A percentile compares a stretch with the other conserved stretches of the same genome.
Conservation (phyloP, 352 stramenopile genomes). For the Phytophthora nicotianae region DNA sequence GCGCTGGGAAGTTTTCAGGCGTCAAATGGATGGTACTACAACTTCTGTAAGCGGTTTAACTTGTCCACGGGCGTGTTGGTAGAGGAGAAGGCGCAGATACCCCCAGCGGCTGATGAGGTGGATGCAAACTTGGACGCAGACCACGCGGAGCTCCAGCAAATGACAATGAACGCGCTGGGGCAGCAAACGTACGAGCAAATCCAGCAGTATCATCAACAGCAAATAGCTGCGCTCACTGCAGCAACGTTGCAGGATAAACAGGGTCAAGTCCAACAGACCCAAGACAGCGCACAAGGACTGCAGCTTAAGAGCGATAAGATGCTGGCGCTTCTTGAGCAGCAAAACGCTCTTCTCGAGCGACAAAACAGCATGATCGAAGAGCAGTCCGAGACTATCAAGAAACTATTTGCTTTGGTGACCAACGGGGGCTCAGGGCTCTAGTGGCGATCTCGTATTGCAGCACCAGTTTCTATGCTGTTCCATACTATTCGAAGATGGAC, state of each 20-base stretch:
- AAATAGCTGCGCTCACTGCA: slow-evolving; percentile 24
- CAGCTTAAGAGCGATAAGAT: slow-evolving; percentile 41
- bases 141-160: slow-evolving; percentile 25
- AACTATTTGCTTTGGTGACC: slow-evolving; percentile 35
- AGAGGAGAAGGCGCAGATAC: slow-evolving; percentile 27
- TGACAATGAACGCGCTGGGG: slow-evolving; percentile 13
- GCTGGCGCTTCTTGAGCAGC: slow-evolving; percentile 40
- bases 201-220: slow-evolving; percentile 38
- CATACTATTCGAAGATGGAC: too few species aligned
- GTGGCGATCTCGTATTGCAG: too few species aligned
- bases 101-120: slow-evolving; percentile 2
- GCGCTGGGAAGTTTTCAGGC: slow-evolving; percentile 44
- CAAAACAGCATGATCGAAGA: slow-evolving; percentile 47
- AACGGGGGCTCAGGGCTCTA: slow-evolving; percentile 15
- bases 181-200: slow-evolving; percentile 34
- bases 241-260: slow-evolving; percentile 17
- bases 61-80: slow-evolving; percentile 35
- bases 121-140: slow-evolving; percentile 18
- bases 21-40: slow-evolving; percentile 64
- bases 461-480: too few species aligned
- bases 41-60: slow-evolving; percentile 53
- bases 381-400: slow-evolving; percentile 40
- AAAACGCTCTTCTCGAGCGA: slow-evolving; percentile 40
- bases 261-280: slow-evolving; percentile 12
- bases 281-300: neutral